Evolutionary conservation across 2,329 filamentous ascomycete genomes (phyloP), one percentile per base, ranked within the genome.

Genomic region (Plectosphaerella cucumerina): DNA sequence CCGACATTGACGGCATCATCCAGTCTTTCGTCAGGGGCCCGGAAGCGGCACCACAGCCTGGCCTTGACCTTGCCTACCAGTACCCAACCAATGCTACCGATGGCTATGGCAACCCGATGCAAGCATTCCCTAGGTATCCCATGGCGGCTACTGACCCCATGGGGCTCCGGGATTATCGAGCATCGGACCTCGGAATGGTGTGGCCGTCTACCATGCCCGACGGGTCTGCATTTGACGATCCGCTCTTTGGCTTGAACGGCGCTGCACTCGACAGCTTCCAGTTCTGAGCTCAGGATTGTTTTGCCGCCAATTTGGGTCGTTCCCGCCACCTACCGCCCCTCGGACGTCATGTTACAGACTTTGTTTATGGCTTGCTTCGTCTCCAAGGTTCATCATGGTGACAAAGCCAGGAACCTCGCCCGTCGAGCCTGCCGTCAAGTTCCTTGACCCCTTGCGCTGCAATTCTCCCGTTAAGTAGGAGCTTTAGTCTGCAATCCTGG

Each of bases 1-100:
- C 65, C 18, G 65, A 68, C 43, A 66, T 69, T 37, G 66, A 69
- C 33, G 64, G 60, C 2, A 69, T 69, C 46, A 68, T 69, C n/a
- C 64, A 67, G 44, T 67, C 62, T 42, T 69, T 69, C 44, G 48
- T 65, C 2, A 57, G 59, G 5, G 58, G 60, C 11, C 54, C 55
- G 17, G 59, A 62, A 11, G 18, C 17, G 3, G 26, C 8, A 11
- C n/a, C 17, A 18, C 39, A 42, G n/a, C 39, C 15, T 10, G 35
- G 21, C 26, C n/a, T 23, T 23, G 53, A 55, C n/a, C 15, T 34
- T 14, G 35, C 17, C n/a, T 45, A 51, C 3, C 3, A 33, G 23
- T 17, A 15, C 11, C 3, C 53, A 39, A 20, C 2, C 18, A 17
- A 1, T 26, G 3, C 45, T 18, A 9, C 11, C 9, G 1, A 23